phyloP scores from a whole-genome alignment of 2,329 filamentous ascomycete species.

The Gaeumannomyces sp. region DNA sequence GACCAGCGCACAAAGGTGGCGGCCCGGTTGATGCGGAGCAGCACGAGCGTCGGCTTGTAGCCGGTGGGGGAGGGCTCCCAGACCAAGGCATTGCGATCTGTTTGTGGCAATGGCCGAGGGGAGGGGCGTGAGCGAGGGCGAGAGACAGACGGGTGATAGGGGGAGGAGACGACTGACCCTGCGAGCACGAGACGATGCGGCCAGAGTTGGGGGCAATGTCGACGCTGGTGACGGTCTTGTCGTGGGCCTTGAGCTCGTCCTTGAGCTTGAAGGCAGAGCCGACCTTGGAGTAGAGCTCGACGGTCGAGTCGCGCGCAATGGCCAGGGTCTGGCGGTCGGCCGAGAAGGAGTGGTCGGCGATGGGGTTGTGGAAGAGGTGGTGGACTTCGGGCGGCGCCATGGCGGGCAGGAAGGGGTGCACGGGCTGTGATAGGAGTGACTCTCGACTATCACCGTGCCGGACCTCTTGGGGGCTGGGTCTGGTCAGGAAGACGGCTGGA shows the following conservation, averaged over 20 bases:
- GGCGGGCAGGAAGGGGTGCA: slow-evolving; percentile 22
- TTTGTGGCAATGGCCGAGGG: background rate
- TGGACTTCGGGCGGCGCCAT: slow-evolving; percentile 90
- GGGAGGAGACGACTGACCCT: slow-evolving; percentile 51
- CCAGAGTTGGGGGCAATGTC: slow-evolving; percentile 89
- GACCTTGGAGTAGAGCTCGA: slow-evolving; percentile 76
- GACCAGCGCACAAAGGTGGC: slow-evolving; percentile 98
- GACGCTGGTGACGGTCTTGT: slow-evolving; percentile 93
- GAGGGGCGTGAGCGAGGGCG: background rate
- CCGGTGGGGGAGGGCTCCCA: slow-evolving; percentile 91
- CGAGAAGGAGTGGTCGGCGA: slow-evolving; percentile 97
- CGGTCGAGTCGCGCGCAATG: slow-evolving; percentile 80
- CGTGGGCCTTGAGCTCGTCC: slow-evolving; percentile 91
- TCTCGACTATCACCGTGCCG: slow-evolving; percentile 80
- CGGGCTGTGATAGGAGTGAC: slow-evolving; percentile 72
- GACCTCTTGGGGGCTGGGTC: background rate
- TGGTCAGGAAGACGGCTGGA: background rate
- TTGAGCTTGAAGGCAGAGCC: slow-evolving; percentile 75
- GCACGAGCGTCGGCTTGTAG: slow-evolving; percentile 95
- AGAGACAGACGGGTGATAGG: background rate
- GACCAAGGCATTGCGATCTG: slow-evolving; percentile 94
- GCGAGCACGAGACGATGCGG: slow-evolving; percentile 94
- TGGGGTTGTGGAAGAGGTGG: slow-evolving; percentile 93
- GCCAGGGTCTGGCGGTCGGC: slow-evolving; percentile 83
- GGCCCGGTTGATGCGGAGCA: slow-evolving; percentile 93